A percentile compares a stretch with the other conserved stretches of the same genome.
Evolutionary conservation across 768 basidiomycete genomes (phyloP).

Genomic region (Guyanaporus albipodus): DNA sequence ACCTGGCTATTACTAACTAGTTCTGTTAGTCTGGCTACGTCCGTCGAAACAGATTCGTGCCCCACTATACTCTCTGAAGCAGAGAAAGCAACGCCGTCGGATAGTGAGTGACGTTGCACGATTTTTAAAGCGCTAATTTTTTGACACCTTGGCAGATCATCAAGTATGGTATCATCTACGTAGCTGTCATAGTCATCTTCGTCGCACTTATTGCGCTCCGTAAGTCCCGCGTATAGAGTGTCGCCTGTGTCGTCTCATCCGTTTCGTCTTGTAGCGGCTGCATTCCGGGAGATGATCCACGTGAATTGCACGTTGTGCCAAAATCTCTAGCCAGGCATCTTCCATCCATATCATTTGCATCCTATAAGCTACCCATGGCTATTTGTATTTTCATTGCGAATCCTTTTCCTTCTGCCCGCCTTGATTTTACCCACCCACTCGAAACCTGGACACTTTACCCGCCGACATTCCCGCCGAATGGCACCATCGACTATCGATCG

Average conservation of each 20-base stretch:
- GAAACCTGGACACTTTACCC: constrained; percentile 11
- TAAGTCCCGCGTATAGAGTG: constrained; percentile 40
- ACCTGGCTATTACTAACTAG: constrained; percentile 13
- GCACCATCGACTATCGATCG: constrained; percentile 7
- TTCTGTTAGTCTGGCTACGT: constrained; percentile 78
- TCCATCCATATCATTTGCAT: constrained; percentile 23
- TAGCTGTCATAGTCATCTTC: constrained; percentile 64
- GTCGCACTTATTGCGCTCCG: constrained; percentile 74
- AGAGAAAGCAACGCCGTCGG: constrained; percentile 84
- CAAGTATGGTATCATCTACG: constrained; percentile 79
- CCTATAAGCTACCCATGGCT: constrained; percentile 28
- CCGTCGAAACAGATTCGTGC: constrained; percentile 93
- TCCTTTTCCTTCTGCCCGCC: not conserved
- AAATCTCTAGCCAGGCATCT: constrained; percentile 50
- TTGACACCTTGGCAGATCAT: constrained; percentile 50
- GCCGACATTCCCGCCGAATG: constrained; percentile 11
- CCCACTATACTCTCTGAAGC: constrained; percentile 85
- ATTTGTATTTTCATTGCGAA: constrained; percentile 23
- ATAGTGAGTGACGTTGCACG: constrained; percentile 53
- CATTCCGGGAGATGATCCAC: constrained; percentile 57
- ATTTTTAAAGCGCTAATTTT: constrained; percentile 4
- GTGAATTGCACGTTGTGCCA: constrained; percentile 66
- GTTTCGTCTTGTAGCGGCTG: constrained; percentile 41
- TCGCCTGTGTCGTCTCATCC: constrained; percentile 6
- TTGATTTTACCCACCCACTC: constrained; percentile 1